Evolutionary conservation across 805 yeast species (phyloP), one percentile per base, ranked within the genome.

Genomic region (Lachancea sp.): DNA sequence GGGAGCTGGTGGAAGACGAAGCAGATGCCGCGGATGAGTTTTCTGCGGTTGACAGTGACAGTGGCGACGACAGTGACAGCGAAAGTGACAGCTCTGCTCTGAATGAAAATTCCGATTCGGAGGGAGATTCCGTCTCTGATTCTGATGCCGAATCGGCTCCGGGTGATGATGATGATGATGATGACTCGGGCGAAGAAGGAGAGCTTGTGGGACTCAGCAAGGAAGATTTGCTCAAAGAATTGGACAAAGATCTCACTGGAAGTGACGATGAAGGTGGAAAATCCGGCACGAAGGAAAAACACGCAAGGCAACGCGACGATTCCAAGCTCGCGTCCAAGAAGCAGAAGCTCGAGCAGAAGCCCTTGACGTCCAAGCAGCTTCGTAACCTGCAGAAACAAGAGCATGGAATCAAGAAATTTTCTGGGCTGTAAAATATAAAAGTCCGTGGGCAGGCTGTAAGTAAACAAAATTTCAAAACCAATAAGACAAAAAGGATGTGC

Each of bases 351-450:
- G 69, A 70, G 51, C 64, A 66, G 46, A 55, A 56, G 31, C 64
- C 63, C 47, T 47, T 71, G 42, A 56, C 70, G 3, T 63, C 73
- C 13, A 75, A 75, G 49, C 79, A 75, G 50, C 52, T 74, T 36
- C 63, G 67, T 37, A 77, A 75, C 43, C 49, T 68, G 47, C 79
- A 73, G 38, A 70, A 70, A 27, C 78, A 75, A 43, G 81, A 77
- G 45, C 85, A 80, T 51, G 87, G 87, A 0, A 81, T 82, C 42
- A 68, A 74, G 35, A 77, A 67, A 52, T 83, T 83, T 55, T 88
- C 81, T 8, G 89, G 73, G 46, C 62, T 81, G 42, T 80, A 53
- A 20, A 17, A 5, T 7, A 27, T 16, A 13, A 10, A 13, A 7
- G 15, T 29, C 15, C 11, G 13, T 7, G 11, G 13, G 15, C 15